These are phyloP conservation scores for Penicillium sp. DNA, from an alignment of 2,329 filamentous ascomycete genomes.

Conservation along the genomic window DNA sequence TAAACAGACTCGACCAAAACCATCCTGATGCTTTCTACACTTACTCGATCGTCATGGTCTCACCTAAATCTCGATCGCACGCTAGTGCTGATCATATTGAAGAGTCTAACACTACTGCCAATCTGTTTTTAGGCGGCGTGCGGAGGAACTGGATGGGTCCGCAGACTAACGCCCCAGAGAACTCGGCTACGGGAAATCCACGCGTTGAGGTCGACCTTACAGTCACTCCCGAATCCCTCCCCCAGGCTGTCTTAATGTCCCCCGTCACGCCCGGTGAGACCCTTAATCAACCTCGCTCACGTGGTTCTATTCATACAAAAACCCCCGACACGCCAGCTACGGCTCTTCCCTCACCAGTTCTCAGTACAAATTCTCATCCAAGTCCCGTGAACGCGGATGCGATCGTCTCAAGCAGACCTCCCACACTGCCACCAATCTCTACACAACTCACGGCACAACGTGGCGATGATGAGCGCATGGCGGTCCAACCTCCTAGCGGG, in stretches of 20 bases:
- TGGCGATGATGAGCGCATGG: background rate
- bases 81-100: constrained; percentile 16
- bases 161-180: background rate
- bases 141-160: constrained; percentile 35
- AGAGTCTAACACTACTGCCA: constrained; percentile 35
- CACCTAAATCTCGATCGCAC: constrained; percentile 5
- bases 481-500: background rate
- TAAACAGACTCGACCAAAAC: background rate
- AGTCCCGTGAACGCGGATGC: constrained; percentile 19
- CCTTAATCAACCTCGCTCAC: constrained; percentile 1
- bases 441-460: background rate
- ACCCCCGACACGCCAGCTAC: constrained; percentile 9
- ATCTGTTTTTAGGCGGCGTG: constrained; percentile 32
- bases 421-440: background rate
- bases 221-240: background rate
- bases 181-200: background rate
- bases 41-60: constrained; percentile 6
- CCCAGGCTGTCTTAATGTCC: constrained; percentile 13
- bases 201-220: background rate
- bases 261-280: constrained; percentile 16
- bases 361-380: constrained; percentile 21
- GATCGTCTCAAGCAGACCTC: background rate
- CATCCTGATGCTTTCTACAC: background rate
- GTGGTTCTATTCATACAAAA: constrained; percentile 1
- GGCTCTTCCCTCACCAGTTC: constrained; percentile 26